Percentiles rank a stretch among this genome's conserved stretches.
These are phyloP conservation scores for Euptelea pleiosperma DNA, from an alignment of 164 flowering plant genomes.

Conservation along the genomic window DNA sequence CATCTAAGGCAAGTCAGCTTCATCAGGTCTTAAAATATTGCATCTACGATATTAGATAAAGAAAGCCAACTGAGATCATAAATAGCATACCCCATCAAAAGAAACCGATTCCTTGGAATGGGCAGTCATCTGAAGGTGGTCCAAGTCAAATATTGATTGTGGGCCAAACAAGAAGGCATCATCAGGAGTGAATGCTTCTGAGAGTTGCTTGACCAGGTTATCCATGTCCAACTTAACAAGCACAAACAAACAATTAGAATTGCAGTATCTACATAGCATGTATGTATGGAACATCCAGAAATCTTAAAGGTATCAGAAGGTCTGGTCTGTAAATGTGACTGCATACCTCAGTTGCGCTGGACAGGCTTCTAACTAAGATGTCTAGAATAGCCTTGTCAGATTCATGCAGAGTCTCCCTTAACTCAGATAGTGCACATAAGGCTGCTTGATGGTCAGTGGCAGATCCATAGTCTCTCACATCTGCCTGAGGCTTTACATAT, in stretches of 20 bases:
- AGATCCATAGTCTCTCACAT: slow-evolving; percentile 60
- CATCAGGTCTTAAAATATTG: not conserved
- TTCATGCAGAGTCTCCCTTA: slow-evolving; percentile 38
- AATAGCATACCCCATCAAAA: slow-evolving; percentile 66
- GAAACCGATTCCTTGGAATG: slow-evolving; percentile 60
- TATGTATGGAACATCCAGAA: too few relatives aligned
- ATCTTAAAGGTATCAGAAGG: not conserved
- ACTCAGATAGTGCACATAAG: slow-evolving; percentile 34
- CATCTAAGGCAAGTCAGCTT: too few relatives aligned
- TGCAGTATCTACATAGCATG: too few relatives aligned
- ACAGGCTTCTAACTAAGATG: slow-evolving; percentile 45
- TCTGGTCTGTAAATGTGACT: too few relatives aligned
- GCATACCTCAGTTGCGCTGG: slow-evolving; percentile 52
- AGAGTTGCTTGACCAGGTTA: slow-evolving; percentile 50
- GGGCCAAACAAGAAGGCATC: slow-evolving; percentile 70
- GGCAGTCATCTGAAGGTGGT: slow-evolving; percentile 35
- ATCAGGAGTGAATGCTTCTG: slow-evolving; percentile 73
- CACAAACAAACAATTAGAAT: slow-evolving; percentile 15
- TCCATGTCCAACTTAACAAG: slow-evolving; percentile 51
- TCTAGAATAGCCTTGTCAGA: slow-evolving; percentile 39
- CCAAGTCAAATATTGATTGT: slow-evolving; percentile 42
- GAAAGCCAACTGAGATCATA: not conserved
- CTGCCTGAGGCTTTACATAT: slow-evolving; percentile 53
- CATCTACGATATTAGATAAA: not conserved
- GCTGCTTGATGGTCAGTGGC: slow-evolving; percentile 58